Evolutionary conservation across 176 grass and related monocot genomes (phyloP).

Genomic region (Avena insularis): DNA sequence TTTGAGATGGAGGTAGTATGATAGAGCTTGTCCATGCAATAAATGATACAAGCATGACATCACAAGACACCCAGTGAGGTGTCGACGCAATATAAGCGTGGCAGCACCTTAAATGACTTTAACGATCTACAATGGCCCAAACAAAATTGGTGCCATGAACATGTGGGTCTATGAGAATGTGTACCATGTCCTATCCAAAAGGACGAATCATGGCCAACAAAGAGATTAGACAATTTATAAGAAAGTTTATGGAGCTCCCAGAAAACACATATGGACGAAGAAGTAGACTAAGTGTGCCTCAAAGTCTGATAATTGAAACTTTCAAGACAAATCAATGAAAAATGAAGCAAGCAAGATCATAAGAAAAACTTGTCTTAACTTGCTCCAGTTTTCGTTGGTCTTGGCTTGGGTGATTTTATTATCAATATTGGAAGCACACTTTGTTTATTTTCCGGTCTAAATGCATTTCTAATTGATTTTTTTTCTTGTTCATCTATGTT

Average conservation of each 20-base stretch:
- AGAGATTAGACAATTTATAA: neutral
- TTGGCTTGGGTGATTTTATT: neutral
- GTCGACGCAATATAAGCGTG: neutral
- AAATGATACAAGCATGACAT: too few species aligned
- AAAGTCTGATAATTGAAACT: neutral
- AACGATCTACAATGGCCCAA: neutral
- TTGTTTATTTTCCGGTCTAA: neutral
- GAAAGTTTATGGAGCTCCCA: neutral
- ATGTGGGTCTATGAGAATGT: neutral
- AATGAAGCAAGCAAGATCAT: neutral
- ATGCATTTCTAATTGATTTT: neutral
- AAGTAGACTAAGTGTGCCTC: neutral
- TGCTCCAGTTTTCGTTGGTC: neutral
- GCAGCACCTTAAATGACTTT: neutral
- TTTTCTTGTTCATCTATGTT: neutral
- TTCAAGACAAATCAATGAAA: neutral
- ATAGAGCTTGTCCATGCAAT: too few species aligned
- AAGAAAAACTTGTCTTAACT: neutral
- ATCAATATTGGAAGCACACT: neutral
- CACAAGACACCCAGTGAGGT: too few species aligned
- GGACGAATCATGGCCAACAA: neutral
- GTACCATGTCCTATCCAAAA: neutral
- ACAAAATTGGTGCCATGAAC: neutral
- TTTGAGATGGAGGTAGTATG: too few species aligned
- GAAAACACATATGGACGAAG: neutral